phyloP scores from a whole-genome alignment of 108 stramenopile genomes.

The Skeletonema menzelii region DNA sequence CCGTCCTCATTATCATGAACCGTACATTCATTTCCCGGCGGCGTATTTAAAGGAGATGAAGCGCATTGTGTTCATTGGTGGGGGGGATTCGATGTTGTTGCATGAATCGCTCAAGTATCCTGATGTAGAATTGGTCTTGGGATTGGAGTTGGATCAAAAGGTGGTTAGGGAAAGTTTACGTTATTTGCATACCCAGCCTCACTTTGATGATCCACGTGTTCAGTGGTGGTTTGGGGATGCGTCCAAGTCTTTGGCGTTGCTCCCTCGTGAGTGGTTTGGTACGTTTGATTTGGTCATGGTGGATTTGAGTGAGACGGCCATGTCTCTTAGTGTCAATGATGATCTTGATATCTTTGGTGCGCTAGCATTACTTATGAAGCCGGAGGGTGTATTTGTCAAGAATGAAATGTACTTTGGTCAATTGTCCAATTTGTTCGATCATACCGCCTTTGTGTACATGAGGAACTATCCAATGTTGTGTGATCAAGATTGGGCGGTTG shows the following conservation, averaged over 20 bases:
- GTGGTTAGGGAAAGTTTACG: conserved; percentile 37
- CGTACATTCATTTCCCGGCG: conserved; percentile 43
- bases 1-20: conserved; percentile 60
- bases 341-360: conserved; percentile 78
- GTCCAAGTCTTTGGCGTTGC: conserved; percentile 71
- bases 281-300: conserved; percentile 88
- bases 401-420: conserved; percentile 78
- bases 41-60: conserved; percentile 24
- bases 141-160: conserved; percentile 46
- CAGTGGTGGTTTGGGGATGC: conserved; percentile 94
- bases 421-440: conserved; percentile 65
- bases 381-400: conserved; percentile 84
- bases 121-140: conserved; percentile 41
- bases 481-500: conserved; percentile 74
- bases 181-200: conserved; percentile 42
- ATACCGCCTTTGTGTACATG: conserved; percentile 54
- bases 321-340: conserved; percentile 70
- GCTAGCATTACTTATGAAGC: conserved; percentile 68
- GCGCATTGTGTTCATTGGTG: conserved; percentile 32
- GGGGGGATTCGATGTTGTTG: conserved; percentile 51
- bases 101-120: conserved; percentile 55
- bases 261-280: conserved; percentile 81
- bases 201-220: conserved; percentile 80
- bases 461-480: conserved; percentile 70
- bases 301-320: conserved; percentile 78